Percentiles rank a stretch among this genome's conserved stretches.
Conservation (phyloP, 805 yeast species). For the Starmerella lactis-condensi region DNA sequence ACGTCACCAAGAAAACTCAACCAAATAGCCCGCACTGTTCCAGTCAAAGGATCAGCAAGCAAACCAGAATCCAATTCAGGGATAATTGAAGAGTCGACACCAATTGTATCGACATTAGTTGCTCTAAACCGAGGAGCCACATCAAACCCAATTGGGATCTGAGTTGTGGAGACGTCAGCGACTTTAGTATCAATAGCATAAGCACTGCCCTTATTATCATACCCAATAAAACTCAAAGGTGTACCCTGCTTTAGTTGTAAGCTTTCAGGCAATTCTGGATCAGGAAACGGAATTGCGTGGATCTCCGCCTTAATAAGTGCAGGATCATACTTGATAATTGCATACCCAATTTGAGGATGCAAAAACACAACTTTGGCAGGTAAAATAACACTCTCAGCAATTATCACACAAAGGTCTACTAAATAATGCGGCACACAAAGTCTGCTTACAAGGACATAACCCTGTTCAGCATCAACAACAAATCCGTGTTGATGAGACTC, state of each 20-base stretch:
- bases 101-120: slow-evolving; percentile 58
- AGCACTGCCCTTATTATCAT: slow-evolving; percentile 47
- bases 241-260: slow-evolving; percentile 55
- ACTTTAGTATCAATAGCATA: slow-evolving; percentile 59
- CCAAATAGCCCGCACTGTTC: slow-evolving; percentile 73
- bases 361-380: slow-evolving; percentile 66
- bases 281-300: slow-evolving; percentile 27
- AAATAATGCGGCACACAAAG: slow-evolving; percentile 66
- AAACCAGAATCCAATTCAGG: slow-evolving; percentile 62
- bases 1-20: slow-evolving; percentile 63
- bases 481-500: slow-evolving; percentile 55
- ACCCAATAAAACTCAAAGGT: slow-evolving; percentile 60
- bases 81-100: slow-evolving; percentile 53
- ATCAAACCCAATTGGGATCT: slow-evolving; percentile 44
- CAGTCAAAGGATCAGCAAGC: slow-evolving; percentile 48
- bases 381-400: slow-evolving; percentile 69
- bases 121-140: slow-evolving; percentile 69
- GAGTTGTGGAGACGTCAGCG: slow-evolving; percentile 55
- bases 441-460: slow-evolving; percentile 64
- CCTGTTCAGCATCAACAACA: slow-evolving; percentile 60
- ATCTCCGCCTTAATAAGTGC: slow-evolving; percentile 51
- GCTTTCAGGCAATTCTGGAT: slow-evolving; percentile 25
- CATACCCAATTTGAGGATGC: slow-evolving; percentile 77
- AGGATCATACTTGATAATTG: slow-evolving; percentile 70
- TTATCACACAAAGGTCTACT: slow-evolving; percentile 53